Percentiles rank a stretch among this genome's conserved stretches.
Conservation (phyloP, 2,329 filamentous ascomycete genomes). For the Bipolaris victoriae region DNA sequence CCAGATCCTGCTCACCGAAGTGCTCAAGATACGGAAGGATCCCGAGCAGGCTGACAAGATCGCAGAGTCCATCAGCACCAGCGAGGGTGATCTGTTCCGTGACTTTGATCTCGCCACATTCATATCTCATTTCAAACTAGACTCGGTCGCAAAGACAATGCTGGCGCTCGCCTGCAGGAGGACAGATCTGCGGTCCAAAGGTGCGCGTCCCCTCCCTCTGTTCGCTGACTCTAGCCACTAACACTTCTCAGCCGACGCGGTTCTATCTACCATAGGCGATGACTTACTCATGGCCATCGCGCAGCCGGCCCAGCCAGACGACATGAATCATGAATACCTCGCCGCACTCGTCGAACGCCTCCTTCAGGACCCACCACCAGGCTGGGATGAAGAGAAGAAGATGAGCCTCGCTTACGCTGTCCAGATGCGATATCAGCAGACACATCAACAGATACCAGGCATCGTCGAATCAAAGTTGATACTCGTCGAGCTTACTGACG, state of each 20-base stretch:
- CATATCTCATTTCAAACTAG: constrained; percentile 93
- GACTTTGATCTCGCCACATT: constrained; percentile 97
- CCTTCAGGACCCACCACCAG: constrained; percentile 83
- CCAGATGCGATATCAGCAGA: constrained; percentile 65
- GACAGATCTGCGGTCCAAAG: constrained; percentile 85
- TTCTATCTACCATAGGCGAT: constrained; percentile 78
- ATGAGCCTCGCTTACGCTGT: constrained; percentile 71
- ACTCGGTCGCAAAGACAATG: constrained; percentile 84
- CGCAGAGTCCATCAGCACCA: constrained; percentile 88
- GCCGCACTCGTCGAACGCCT: constrained; percentile 84
- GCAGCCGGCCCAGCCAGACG: constrained; percentile 66
- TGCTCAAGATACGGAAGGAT: constrained; percentile 83
- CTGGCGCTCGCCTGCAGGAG: constrained; percentile 88
- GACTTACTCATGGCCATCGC: constrained; percentile 80
- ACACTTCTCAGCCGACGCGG: constrained; percentile 74
- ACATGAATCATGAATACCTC: constrained; percentile 72
- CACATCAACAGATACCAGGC: constrained; percentile 69
- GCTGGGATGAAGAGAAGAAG: constrained; percentile 78
- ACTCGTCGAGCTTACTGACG: constrained; percentile 68
- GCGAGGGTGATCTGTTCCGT: constrained; percentile 89
- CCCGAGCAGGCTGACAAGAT: constrained; percentile 86
- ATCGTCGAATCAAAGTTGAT: constrained; percentile 74
- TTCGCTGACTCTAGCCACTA: constrained; percentile 19
- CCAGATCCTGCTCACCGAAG: constrained; percentile 78
- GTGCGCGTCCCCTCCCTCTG: constrained; percentile 57